Base-by-base conservation (phyloP, 805 yeast genomes). In the Candida vaughaniae region DNA sequence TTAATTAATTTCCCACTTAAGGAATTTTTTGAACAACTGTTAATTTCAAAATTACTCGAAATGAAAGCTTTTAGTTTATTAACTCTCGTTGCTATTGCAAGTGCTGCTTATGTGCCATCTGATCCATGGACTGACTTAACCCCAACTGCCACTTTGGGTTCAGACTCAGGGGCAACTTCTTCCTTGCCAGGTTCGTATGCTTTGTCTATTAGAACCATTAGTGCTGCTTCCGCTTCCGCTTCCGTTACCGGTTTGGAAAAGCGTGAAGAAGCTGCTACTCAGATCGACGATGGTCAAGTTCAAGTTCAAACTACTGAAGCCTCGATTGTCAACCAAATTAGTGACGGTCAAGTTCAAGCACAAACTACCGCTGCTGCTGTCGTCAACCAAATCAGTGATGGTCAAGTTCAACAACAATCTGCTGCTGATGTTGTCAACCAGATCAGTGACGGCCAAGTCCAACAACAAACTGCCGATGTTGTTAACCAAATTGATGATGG, bases 211-310 rank as follows among this genome's bases (percentile, higher is more conserved):
- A 51, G 49, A 36, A 55, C 63, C 20, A 33, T 59, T 20, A 42
- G 45, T 30, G 43, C 45, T 23, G 52, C 49, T 15, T 35, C 44
- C 14, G 47, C 38, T 22, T 22, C 34, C 25, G 35, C 45, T 33
- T 35, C 48, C 12, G 35, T 33, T 6, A 17, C 46, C 16, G 34
- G 35, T 19, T 31, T 38, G 4, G 42, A 16, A 9, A 33, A 34
- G 17, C 33, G 33, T 20, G 33, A 27, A 10, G 40, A 28, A 11
- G 33, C 28, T 7, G 52, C 66, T 12, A 61, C 62, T 61, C 72
- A 69, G 49, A 71, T 70, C 35, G 61, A 63, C 30, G 77, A 71
- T 47, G 77, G 77, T 35, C 77, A 71, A 53, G 60, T 69, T 42
- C 75, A 69, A 52, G 60, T 59, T 28, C 44, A 47, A 28, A 59